Evolutionary conservation across 371 early-diverging fungal species (phyloP), one percentile per base, ranked within the genome.

Genomic region (Chytridium lagenaria): DNA sequence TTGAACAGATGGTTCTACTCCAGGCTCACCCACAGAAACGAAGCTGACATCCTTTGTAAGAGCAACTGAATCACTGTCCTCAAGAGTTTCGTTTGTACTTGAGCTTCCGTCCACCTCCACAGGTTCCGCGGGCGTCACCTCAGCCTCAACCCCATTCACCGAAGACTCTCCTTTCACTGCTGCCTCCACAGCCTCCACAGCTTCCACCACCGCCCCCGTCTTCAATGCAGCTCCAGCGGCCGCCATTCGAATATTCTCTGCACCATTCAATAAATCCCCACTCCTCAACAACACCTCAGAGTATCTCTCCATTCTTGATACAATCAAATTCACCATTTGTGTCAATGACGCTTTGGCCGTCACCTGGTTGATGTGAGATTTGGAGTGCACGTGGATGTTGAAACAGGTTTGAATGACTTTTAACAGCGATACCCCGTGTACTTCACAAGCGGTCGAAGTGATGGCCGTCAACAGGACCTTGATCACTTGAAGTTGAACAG

Each of bases 301-400:
- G 67, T 83, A 85, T 7, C 84, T 70, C 67, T 87, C 87, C 85
- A 87, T 83, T 31, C 84, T 44, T 38, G 84, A 81, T 68, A 87
- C 83, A 12, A 85, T 77, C 36, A 86, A 71, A 67, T 87, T 84
- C 38, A 87, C 71, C 83, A 85, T 85, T 67, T 87, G 87, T 0
- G 87, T 87, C 50, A 86, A 72, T 0, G 81, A 72, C 0, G 87
- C 87, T 63, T 85, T 87, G 1, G 87, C 83, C 7, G 86, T 85
- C 52, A 81, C 77, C 55, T 82, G 77, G 70, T 85, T 82, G 22
- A 67, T 73, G 28, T 61, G 69, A 23, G 78, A 78, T 37, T 72
- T 71, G 2, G 79, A 71, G 71, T 84, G 78, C 30, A 75, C 16
- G 52, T 71, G 63, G 30, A 87, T 81, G 71, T 83, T 80, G 78